phyloP scores from a whole-genome alignment of 106 monocot species.

The Agapanthus africanus region DNA sequence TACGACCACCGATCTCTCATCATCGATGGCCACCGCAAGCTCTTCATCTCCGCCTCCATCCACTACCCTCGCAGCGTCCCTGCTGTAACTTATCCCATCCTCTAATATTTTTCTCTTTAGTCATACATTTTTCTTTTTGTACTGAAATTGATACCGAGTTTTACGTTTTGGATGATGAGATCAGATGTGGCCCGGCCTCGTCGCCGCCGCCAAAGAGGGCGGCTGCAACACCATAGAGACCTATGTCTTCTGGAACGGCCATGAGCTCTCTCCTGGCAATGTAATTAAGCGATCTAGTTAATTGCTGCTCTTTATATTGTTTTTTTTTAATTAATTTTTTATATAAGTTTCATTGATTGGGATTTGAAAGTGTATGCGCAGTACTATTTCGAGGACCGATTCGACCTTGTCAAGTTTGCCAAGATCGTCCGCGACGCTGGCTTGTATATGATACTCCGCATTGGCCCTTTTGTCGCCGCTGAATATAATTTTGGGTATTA shows the following conservation, averaged over 20 bases:
- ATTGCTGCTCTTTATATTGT: not conserved
- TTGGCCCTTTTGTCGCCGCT: conserved; percentile 88
- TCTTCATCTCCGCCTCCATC: conserved; percentile 89
- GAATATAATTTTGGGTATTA: conserved; percentile 92
- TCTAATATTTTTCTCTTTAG: not conserved
- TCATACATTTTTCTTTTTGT: not conserved
- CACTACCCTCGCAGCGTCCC: conserved; percentile 99
- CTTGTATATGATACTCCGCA: conserved; percentile 82
- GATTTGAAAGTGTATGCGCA: too few relatives aligned
- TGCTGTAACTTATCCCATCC: conserved; percentile 30
- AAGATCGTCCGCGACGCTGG: conserved; percentile 71
- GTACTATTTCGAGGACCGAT: conserved; percentile 89
- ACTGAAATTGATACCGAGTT: not conserved
- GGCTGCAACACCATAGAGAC: conserved; percentile 74
- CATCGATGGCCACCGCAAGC: conserved; percentile 70
- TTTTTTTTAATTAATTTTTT: not conserved
- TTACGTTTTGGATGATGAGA: not conserved
- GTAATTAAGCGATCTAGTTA: conserved; percentile 10
- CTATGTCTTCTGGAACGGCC: conserved; percentile 98
- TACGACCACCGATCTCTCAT: conserved; percentile 89
- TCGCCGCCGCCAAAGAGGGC: conserved; percentile 73
- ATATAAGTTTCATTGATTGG: not conserved
- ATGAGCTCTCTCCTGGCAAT: conserved; percentile 78
- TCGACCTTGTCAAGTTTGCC: conserved; percentile 77
- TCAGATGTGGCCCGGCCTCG: conserved; percentile 94